phyloP scores from a whole-genome alignment of 2,329 filamentous ascomycete genomes.

The Pseudogymnoascus sp. region DNA sequence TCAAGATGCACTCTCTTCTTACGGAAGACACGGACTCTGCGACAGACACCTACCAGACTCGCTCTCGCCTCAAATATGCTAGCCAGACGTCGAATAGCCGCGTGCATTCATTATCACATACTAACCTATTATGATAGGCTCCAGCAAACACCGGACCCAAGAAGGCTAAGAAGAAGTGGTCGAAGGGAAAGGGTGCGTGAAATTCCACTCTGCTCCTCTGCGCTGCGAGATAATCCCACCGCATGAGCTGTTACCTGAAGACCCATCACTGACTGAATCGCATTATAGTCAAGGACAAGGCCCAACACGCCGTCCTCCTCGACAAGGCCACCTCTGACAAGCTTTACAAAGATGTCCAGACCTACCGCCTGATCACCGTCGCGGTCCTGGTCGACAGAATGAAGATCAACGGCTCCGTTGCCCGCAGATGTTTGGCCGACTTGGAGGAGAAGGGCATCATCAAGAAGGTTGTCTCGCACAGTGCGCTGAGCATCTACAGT shows the following conservation, averaged over 20 bases:
- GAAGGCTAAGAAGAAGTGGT: conserved; percentile 79
- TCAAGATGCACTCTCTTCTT: not conserved
- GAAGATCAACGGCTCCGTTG: conserved; percentile 99
- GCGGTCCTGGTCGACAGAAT: conserved; percentile 97
- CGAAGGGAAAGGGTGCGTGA: conserved; percentile 51
- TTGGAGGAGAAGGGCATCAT: conserved; percentile 98
- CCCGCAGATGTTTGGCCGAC: conserved; percentile 80
- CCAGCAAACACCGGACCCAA: conserved; percentile 59
- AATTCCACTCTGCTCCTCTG: conserved; percentile 18
- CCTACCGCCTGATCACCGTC: conserved; percentile 98
- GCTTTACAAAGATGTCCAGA: conserved; percentile 99
- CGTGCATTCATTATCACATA: not conserved
- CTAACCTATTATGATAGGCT: conserved; percentile 29
- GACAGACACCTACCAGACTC: not conserved
- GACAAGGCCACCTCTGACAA: conserved; percentile 97
- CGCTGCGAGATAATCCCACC: conserved; percentile 4
- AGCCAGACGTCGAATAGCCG: not conserved
- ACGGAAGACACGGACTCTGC: not conserved
- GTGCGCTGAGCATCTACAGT: conserved; percentile 98
- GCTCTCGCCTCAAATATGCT: not conserved
- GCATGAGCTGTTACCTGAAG: conserved; percentile 10
- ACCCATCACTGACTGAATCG: conserved; percentile 31
- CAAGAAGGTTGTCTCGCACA: conserved; percentile 95
- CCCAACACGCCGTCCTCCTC: conserved; percentile 97
- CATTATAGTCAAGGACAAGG: conserved; percentile 97